Percentiles rank a stretch among this genome's conserved stretches.
These are phyloP conservation scores for Pecoramyces ruminantium DNA, from an alignment of 192 early-diverging fungal genomes.

Conservation along the genomic window DNA sequence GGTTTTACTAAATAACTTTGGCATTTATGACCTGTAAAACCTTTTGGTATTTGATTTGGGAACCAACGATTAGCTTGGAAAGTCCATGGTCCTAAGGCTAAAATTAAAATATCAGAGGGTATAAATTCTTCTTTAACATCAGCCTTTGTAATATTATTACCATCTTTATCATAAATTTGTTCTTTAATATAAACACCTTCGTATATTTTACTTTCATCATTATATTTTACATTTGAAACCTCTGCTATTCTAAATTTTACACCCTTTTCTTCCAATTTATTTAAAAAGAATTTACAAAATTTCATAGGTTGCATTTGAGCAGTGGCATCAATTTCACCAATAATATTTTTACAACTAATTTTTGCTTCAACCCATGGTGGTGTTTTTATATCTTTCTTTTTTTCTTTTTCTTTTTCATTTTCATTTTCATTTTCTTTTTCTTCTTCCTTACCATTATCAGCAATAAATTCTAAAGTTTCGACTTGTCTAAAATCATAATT, in stretches of 20 bases:
- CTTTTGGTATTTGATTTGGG: neutral
- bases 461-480: constrained; percentile 12
- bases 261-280: neutral
- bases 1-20: neutral
- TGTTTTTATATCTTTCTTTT: neutral
- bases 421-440: constrained; percentile 8
- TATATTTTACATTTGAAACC: neutral
- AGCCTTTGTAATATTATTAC: neutral
- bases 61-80: constrained; percentile 8
- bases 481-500: constrained; percentile 19
- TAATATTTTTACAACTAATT: neutral
- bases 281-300: neutral
- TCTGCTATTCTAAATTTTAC: neutral
- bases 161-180: neutral
- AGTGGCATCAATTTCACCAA: neutral
- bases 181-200: neutral
- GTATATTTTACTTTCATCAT: neutral
- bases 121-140: constrained; percentile 3
- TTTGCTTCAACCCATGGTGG: neutral
- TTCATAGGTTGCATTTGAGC: neutral
- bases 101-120: constrained; percentile 11
- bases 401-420: neutral
- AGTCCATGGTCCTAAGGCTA: constrained; percentile 26
- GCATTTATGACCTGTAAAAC: neutral
- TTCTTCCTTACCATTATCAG: constrained; percentile 7